Conservation (phyloP, 306 rosid genomes). For the Erythrophleum fordii region DNA sequence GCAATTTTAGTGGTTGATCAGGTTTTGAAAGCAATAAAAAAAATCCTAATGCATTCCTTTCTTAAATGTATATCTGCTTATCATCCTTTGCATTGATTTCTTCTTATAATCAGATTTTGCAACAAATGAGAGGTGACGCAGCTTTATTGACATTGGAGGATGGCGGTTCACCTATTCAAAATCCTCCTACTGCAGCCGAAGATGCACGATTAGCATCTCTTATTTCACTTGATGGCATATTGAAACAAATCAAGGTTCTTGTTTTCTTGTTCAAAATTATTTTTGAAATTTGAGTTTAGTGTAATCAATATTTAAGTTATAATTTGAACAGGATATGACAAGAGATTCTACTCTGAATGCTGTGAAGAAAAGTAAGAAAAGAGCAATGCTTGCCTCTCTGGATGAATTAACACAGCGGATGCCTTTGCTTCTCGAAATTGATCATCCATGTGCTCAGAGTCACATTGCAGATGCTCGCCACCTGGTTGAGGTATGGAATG, state of each 20-base stretch:
- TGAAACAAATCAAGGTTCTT: constrained; percentile 80
- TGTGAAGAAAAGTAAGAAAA: constrained; percentile 68
- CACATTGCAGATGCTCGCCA: constrained; percentile 67
- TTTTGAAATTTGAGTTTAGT: constrained; percentile 1
- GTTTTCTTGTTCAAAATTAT: constrained; percentile 19
- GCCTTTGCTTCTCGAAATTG: constrained; percentile 87
- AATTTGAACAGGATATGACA: constrained; percentile 59
- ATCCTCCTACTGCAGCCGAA: constrained; percentile 75
- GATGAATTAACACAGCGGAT: constrained; percentile 70
- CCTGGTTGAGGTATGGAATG: constrained; percentile 60
- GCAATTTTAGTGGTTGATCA: constrained; percentile 5
- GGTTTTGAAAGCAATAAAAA: constrained; percentile 2
- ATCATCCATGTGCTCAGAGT: constrained; percentile 79
- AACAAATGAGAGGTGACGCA: constrained; percentile 75
- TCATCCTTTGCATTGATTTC: constrained; percentile 20
- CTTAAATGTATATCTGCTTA: neutral
- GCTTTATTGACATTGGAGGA: constrained; percentile 71
- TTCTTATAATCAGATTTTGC: constrained; percentile 62
- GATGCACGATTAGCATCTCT: constrained; percentile 92
- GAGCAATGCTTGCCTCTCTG: constrained; percentile 64
- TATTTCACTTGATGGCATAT: constrained; percentile 76
- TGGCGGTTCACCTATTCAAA: constrained; percentile 66
- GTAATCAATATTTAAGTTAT: constrained; percentile 7
- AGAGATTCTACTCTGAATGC: constrained; percentile 60
- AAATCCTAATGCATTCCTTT: constrained; percentile 3